Evolutionary conservation across 164 flowering plant species (phyloP).

Genomic region (Dillenia suffruticosa): DNA sequence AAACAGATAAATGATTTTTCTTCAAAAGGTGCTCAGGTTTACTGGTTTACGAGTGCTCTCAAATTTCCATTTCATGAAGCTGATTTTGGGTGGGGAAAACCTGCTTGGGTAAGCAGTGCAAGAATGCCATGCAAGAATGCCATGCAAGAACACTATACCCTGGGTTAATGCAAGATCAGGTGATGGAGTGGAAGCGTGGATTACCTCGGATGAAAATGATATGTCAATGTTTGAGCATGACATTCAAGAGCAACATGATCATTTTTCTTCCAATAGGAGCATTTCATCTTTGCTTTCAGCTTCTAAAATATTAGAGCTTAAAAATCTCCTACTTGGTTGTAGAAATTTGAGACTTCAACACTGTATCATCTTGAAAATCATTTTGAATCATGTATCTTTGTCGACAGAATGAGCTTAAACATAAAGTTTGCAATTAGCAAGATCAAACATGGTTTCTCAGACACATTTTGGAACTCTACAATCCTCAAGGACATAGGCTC

Average conservation of each 20-base stretch:
- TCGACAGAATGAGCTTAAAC: too few species aligned
- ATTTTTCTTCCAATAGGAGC: not conserved
- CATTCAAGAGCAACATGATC: constrained; percentile 11
- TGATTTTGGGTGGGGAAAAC: constrained; percentile 51
- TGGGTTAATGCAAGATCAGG: constrained; percentile 19
- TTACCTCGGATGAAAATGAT: constrained; percentile 20
- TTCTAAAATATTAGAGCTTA: too few species aligned
- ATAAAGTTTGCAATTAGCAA: too few species aligned
- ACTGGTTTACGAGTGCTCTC: constrained; percentile 27
- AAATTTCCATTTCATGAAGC: constrained; percentile 21
- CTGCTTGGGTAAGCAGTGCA: constrained; percentile 27
- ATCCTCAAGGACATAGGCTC: too few species aligned
- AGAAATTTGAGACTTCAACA: too few species aligned
- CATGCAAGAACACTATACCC: constrained; percentile 15
- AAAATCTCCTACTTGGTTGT: too few species aligned
- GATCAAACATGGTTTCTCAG: too few species aligned
- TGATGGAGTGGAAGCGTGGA: constrained; percentile 36
- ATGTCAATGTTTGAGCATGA: constrained; percentile 17
- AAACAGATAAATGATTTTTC: constrained; percentile 1
- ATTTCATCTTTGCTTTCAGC: too few species aligned
- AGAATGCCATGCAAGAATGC: not conserved
- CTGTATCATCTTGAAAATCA: too few species aligned
- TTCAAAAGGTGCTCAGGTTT: constrained; percentile 3
- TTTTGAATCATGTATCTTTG: too few species aligned
- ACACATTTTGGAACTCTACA: too few species aligned